A percentile compares a stretch with the other conserved stretches of the same genome.
Conservation (phyloP, 1,284 basidiomycete genomes). For the Ganoderma resinaceum region DNA sequence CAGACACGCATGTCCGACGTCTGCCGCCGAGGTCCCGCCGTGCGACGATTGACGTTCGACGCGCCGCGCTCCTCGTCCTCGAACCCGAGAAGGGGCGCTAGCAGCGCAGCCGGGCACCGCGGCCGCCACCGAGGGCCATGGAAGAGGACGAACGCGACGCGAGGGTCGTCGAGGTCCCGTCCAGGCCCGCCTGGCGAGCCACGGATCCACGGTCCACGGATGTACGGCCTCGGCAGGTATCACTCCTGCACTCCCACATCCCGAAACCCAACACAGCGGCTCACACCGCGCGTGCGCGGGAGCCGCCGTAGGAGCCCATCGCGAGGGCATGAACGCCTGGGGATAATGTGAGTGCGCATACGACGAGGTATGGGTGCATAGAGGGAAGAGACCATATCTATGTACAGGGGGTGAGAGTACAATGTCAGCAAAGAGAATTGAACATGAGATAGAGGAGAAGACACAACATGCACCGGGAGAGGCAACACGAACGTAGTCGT, state of each 20-base stretch:
- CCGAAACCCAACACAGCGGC: conserved; percentile 22
- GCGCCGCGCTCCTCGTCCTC: conserved; percentile 13
- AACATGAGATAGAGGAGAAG: conserved; percentile 3
- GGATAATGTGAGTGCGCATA: conserved; percentile 20
- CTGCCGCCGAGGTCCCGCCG: background rate
- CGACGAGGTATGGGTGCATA: conserved; percentile 23
- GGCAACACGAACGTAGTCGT: conserved; percentile 11
- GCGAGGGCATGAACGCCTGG: conserved; percentile 11
- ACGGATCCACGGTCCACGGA: conserved; percentile 10
- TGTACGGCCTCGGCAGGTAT: conserved; percentile 6
- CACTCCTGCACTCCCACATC: conserved; percentile 1
- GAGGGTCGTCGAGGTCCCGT: conserved; percentile 7
- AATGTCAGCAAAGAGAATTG: conserved; percentile 20
- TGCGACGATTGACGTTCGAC: background rate
- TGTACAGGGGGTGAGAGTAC: conserved; percentile 29
- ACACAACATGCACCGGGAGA: conserved; percentile 13
- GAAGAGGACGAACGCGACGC: conserved; percentile 3
- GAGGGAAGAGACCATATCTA: conserved; percentile 20
- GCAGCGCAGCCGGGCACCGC: conserved; percentile 2
- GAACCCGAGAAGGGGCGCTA: conserved; percentile 4
- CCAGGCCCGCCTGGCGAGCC: conserved; percentile 2
- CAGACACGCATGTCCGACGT: background rate
- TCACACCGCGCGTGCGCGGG: conserved; percentile 7
- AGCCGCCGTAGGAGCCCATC: conserved; percentile 19
- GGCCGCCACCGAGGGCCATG: background rate